Conservation (phyloP, 2,329 filamentous ascomycete species). For the Cladosporium sp. region DNA sequence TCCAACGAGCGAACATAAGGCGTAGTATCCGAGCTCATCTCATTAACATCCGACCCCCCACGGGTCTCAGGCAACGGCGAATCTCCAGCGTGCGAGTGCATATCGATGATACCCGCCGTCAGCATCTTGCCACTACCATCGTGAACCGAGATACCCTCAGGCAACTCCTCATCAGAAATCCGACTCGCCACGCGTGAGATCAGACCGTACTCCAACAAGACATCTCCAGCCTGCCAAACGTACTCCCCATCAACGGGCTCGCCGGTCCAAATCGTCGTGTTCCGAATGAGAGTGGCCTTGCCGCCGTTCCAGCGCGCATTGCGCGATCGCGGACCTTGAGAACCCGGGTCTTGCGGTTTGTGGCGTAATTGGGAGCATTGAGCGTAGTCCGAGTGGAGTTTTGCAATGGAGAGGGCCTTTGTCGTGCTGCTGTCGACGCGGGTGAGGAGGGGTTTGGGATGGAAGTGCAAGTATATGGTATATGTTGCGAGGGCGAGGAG, state of each 20-base stretch:
- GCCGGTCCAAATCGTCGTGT: slow-evolving; percentile 63
- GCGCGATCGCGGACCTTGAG: slow-evolving; percentile 47
- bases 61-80: slow-evolving; percentile 51
- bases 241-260: slow-evolving; percentile 49
- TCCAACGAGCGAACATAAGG: slow-evolving; percentile 65
- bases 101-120: slow-evolving; percentile 65
- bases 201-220: slow-evolving; percentile 57
- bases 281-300: slow-evolving; percentile 58
- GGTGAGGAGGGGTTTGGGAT: slow-evolving; percentile 3
- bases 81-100: slow-evolving; percentile 65
- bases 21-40: slow-evolving; percentile 59
- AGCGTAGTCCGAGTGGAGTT: slow-evolving; percentile 50
- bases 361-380: slow-evolving; percentile 53
- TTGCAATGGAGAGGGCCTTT: slow-evolving; percentile 50
- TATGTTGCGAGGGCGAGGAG: slow-evolving; percentile 13
- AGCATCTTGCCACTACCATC: slow-evolving; percentile 58
- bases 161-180: slow-evolving; percentile 42
- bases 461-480: slow-evolving; percentile 7
- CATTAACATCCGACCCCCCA: slow-evolving; percentile 58
- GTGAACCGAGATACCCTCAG: slow-evolving; percentile 48
- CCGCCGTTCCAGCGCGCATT: slow-evolving; percentile 59
- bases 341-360: slow-evolving; percentile 51
- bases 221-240: slow-evolving; percentile 56
- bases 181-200: slow-evolving; percentile 50
- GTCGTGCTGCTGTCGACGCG: slow-evolving; percentile 3